Evolutionary conservation across 2,329 filamentous ascomycete species (phyloP).

Genomic region (Exserohilum turcica): DNA sequence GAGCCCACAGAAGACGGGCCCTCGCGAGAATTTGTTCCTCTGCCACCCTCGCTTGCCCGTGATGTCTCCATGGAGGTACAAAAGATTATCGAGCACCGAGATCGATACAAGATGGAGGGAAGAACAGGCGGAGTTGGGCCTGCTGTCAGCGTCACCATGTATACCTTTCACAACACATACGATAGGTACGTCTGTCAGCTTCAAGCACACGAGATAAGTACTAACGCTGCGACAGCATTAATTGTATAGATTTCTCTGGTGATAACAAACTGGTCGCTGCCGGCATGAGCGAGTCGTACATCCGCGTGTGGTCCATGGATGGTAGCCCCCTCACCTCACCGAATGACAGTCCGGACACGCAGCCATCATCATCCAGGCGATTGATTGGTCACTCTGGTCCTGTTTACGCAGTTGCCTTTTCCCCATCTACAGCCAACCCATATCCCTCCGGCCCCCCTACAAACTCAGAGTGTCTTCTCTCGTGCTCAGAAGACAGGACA

Average conservation of each 20-base stretch:
- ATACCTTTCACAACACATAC: slow-evolving; percentile 96
- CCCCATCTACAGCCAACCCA: slow-evolving; percentile 65
- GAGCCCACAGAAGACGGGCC: slow-evolving; percentile 88
- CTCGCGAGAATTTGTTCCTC: slow-evolving; percentile 76
- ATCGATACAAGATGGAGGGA: slow-evolving; percentile 85
- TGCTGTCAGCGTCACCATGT: slow-evolving; percentile 90
- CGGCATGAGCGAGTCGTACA: slow-evolving; percentile 92
- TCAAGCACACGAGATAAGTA: neutral
- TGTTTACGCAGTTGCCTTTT: slow-evolving; percentile 89
- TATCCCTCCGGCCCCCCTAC: slow-evolving; percentile 58
- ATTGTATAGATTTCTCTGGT: slow-evolving; percentile 94
- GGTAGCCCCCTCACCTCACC: slow-evolving; percentile 78
- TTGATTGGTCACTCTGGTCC: slow-evolving; percentile 87
- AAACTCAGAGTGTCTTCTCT: slow-evolving; percentile 77
- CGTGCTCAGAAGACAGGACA: slow-evolving; percentile 83
- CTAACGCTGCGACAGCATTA: slow-evolving; percentile 63
- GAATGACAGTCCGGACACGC: slow-evolving; percentile 59
- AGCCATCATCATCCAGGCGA: slow-evolving; percentile 70
- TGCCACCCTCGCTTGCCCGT: slow-evolving; percentile 83
- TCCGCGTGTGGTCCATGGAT: slow-evolving; percentile 90
- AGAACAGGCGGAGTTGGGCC: slow-evolving; percentile 82
- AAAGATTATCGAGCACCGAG: slow-evolving; percentile 89
- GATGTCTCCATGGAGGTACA: slow-evolving; percentile 95
- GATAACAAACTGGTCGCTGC: slow-evolving; percentile 86
- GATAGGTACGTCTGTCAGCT: slow-evolving; percentile 68